Conservation (phyloP, 164 flowering plant genomes). For the Aristolochia californica region DNA sequence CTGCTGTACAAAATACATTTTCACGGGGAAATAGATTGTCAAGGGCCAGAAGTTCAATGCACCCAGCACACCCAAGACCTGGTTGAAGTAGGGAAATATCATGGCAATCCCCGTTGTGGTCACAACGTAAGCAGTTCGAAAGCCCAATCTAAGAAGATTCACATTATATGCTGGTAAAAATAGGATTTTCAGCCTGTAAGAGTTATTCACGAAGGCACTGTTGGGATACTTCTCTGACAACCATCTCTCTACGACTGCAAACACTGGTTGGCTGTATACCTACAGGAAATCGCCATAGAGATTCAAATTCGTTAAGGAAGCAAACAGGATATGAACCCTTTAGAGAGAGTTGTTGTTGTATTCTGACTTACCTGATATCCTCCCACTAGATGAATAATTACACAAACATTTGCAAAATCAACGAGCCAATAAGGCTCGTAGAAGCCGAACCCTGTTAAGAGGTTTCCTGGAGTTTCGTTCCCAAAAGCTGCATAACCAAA, state of each 20-base stretch:
- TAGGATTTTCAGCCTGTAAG: slow-evolving; percentile 26
- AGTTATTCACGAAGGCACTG: slow-evolving; percentile 23
- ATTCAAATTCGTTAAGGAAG: not conserved
- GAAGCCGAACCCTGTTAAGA: slow-evolving; percentile 61
- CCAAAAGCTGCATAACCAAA: slow-evolving; percentile 83
- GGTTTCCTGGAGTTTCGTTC: slow-evolving; percentile 49
- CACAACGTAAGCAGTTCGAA: slow-evolving; percentile 43
- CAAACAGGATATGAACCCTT: too few species aligned
- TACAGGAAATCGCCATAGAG: slow-evolving; percentile 5
- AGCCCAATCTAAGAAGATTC: slow-evolving; percentile 33
- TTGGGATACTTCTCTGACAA: slow-evolving; percentile 22
- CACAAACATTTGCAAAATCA: slow-evolving; percentile 60
- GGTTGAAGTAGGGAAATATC: slow-evolving; percentile 59
- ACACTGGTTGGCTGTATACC: slow-evolving; percentile 56
- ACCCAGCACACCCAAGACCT: slow-evolving; percentile 50
- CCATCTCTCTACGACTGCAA: slow-evolving; percentile 39
- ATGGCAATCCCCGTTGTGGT: slow-evolving; percentile 40
- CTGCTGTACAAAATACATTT: slow-evolving; percentile 51
- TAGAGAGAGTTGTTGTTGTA: too few species aligned
- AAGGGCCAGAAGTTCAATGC: slow-evolving; percentile 56
- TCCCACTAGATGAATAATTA: slow-evolving; percentile 54
- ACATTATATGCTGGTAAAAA: slow-evolving; percentile 20
- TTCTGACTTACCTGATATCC: slow-evolving; percentile 59
- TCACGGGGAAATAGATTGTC: slow-evolving; percentile 57
- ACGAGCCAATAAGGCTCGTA: slow-evolving; percentile 60